Percentiles rank a stretch among this genome's conserved stretches.
Evolutionary conservation across 2,329 filamentous ascomycete genomes (phyloP).

Genomic region (Zelopaecilomyces penicillatus): DNA sequence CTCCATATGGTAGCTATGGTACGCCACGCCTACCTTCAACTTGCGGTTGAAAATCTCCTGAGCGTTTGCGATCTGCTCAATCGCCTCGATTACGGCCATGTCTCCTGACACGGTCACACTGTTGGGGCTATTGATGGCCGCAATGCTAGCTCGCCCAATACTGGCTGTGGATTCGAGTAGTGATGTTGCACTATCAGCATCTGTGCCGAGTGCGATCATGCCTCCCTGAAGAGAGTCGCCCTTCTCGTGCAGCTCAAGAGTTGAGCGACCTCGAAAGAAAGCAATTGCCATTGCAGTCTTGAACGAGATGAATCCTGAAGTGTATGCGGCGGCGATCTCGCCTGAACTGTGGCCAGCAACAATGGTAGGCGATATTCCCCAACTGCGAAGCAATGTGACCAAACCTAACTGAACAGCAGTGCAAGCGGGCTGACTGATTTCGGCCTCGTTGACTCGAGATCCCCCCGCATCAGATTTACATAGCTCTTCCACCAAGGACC

Average conservation of each 20-base stretch:
- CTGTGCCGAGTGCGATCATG: constrained; percentile 17
- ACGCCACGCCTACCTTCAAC: constrained; percentile 26
- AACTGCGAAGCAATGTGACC: constrained; percentile 20
- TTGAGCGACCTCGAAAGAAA: constrained; percentile 13
- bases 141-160: constrained; percentile 12
- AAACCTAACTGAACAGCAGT: constrained; percentile 31
- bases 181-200: constrained; percentile 1
- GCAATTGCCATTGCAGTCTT: constrained; percentile 10
- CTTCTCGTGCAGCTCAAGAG: constrained; percentile 3
- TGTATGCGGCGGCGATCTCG: constrained; percentile 27
- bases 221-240: constrained; percentile 7
- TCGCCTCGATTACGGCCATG: constrained; percentile 14
- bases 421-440: constrained; percentile 26
- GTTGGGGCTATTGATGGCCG: constrained; percentile 20
- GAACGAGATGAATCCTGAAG: constrained; percentile 18
- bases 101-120: constrained; percentile 25
- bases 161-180: constrained; percentile 5
- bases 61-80: constrained; percentile 16
- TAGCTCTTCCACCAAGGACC: constrained; percentile 21
- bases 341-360: constrained; percentile 26
- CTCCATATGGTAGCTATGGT: constrained; percentile 15
- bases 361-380: constrained; percentile 16
- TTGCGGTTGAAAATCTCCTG: constrained; percentile 21
- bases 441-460: constrained; percentile 17
- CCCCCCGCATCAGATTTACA: constrained; percentile 6